Conservation (phyloP, 2,329 filamentous ascomycete genomes). For the Teratosphaeria viscida region DNA sequence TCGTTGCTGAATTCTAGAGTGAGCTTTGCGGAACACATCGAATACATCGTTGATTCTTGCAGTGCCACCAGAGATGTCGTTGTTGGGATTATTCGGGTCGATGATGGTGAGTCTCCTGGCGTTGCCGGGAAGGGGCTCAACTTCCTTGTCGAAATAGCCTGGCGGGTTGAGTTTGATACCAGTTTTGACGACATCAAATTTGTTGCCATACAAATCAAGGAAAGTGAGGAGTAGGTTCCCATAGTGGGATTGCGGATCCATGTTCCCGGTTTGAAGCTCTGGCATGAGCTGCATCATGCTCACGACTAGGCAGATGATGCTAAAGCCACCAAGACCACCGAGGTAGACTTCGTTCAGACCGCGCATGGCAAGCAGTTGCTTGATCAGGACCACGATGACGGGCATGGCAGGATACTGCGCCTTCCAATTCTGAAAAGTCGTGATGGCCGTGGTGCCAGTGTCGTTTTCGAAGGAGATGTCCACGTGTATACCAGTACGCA, state of each 20-base stretch:
- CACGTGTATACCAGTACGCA: conserved; percentile 65
- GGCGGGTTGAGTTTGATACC: conserved; percentile 71
- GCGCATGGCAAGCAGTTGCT: conserved; percentile 84
- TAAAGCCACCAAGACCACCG: conserved; percentile 87
- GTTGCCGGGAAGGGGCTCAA: conserved; percentile 38
- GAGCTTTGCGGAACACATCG: conserved; percentile 57
- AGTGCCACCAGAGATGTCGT: conserved; percentile 87
- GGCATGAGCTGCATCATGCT: conserved; percentile 78
- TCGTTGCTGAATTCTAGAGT: conserved; percentile 37
- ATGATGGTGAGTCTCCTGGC: conserved; percentile 69
- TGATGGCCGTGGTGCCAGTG: conserved; percentile 67
- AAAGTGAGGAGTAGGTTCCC: conserved; percentile 80
- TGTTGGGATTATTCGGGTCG: conserved; percentile 74
- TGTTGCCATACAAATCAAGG: conserved; percentile 76
- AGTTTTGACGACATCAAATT: conserved; percentile 58
- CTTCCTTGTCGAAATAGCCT: conserved; percentile 59
- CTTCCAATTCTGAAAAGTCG: conserved; percentile 76
- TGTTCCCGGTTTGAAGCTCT: conserved; percentile 50
- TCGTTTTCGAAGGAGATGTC: conserved; percentile 93
- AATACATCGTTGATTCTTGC: conserved; percentile 58
- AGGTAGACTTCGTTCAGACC: conserved; percentile 83
- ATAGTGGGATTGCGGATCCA: conserved; percentile 55
- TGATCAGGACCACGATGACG: conserved; percentile 74
- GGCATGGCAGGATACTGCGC: conserved; percentile 72
- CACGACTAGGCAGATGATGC: conserved; percentile 85